Evolutionary conservation across 139 green algal genomes (phyloP), one percentile per base, ranked within the genome.

Genomic region (Pseudopediastrum boryanum): DNA sequence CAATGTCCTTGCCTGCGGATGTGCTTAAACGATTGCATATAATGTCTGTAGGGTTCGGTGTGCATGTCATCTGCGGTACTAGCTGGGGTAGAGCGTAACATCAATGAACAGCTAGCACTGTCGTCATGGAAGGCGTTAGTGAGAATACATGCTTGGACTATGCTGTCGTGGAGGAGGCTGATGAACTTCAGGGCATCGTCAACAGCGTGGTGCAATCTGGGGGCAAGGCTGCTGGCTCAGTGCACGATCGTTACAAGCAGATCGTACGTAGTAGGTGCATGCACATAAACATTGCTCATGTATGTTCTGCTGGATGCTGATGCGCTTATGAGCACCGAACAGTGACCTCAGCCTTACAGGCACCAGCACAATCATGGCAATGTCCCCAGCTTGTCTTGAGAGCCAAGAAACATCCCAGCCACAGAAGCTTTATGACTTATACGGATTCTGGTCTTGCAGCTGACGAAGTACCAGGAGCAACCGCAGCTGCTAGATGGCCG

Each of bases 381-480:
- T 13, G 25, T 9, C 58, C 58, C 58, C 13, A 10, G 10, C 58
- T 31, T 12, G 16, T 27, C 58, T 58, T 27, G 19, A 16, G 25
- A 66, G 25, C 19, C 12, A 25, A 23, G 9, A 66, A 66, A 13
- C 12, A 1, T 23, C 19, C 29, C 68, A 62, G 33, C 50, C 2
- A 8, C 62, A 44, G 12, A 29, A 66, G 16, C 19, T 19, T 19
- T 58, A 58, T 58, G 16, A 13, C 21, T 65, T 8, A 39, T 43
- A 35, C 61, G 10, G 61, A 3, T 39, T 8, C 52, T 10, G 51
- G 33, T 29, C 29, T 51, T 36, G 64, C 89, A 97, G 93, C 83
- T 98, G 9, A 88, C 84, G 71, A 94, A 95, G 81, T 99, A 99
- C 80, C 93, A 97, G 67, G 96, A 99, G 89, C 92, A 98, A 69